A percentile compares a stretch with the other conserved stretches of the same genome.
Conservation (phyloP, 371 early-diverging fungal species). For the Paraphysoderma sedebokerense region DNA sequence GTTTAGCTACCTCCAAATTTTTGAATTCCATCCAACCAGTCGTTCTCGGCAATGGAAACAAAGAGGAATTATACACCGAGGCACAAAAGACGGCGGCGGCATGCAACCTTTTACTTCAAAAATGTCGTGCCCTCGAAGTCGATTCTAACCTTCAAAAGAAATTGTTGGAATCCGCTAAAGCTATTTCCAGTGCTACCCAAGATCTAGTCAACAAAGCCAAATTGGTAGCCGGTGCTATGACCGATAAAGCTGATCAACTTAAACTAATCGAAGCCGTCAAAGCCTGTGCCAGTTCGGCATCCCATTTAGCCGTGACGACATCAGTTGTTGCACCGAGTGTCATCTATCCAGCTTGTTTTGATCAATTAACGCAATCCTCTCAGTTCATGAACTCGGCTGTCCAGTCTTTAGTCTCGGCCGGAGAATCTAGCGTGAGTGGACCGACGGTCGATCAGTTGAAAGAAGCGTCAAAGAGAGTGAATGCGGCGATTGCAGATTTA, state of each 20-base stretch:
- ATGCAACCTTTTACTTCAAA: constrained; percentile 10
- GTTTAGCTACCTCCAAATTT: constrained; percentile 8
- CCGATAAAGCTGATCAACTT: constrained; percentile 8
- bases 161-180: constrained; percentile 12
- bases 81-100: constrained; percentile 10
- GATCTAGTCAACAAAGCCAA: constrained; percentile 3
- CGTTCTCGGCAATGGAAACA: constrained; percentile 11
- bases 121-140: constrained; percentile 11
- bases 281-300: constrained; percentile 1
- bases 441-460: constrained; percentile 6
- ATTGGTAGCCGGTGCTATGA: constrained; percentile 6
- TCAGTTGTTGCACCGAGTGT: constrained; percentile 6
- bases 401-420: no score
- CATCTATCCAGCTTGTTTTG: constrained; percentile 14
- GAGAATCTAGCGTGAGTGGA: no score
- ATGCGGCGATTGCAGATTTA: constrained; percentile 17
- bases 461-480: constrained; percentile 12
- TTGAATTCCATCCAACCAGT: constrained; percentile 14
- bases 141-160: constrained; percentile 8
- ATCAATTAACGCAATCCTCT: constrained; percentile 19
- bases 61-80: constrained; percentile 8
- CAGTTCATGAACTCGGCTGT: constrained; percentile 16
- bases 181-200: constrained; percentile 2
- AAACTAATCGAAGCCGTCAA: constrained; percentile 12
- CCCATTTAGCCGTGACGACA: not conserved